Conservation (phyloP, 805 yeast species). For the Candida endomychidarum region DNA sequence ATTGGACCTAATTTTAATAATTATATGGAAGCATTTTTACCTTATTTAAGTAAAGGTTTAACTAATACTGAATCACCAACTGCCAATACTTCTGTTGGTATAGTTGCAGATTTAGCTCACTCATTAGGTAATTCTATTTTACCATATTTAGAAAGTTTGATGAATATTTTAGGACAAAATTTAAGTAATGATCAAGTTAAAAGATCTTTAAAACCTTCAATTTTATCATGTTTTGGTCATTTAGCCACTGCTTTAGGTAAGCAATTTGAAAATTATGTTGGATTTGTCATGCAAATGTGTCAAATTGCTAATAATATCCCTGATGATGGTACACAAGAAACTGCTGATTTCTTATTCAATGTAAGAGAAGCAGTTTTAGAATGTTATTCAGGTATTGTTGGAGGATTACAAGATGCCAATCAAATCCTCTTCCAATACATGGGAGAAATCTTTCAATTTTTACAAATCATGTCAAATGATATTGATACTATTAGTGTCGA, state of each 20-base stretch:
- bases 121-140: slow-evolving; percentile 74
- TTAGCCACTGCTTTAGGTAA: slow-evolving; percentile 85
- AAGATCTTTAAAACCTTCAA: slow-evolving; percentile 82
- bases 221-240: slow-evolving; percentile 93
- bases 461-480: slow-evolving; percentile 60
- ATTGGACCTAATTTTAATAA: slow-evolving; percentile 67
- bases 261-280: slow-evolving; percentile 72
- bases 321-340: slow-evolving; percentile 69
- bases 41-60: slow-evolving; percentile 76
- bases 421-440: slow-evolving; percentile 64
- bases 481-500: slow-evolving; percentile 62
- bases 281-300: slow-evolving; percentile 78
- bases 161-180: slow-evolving; percentile 77
- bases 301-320: slow-evolving; percentile 62
- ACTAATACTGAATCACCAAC: slow-evolving; percentile 80
- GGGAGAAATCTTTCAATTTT: slow-evolving; percentile 67
- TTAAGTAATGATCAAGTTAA: slow-evolving; percentile 67
- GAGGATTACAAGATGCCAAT: slow-evolving; percentile 77
- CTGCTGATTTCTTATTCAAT: slow-evolving; percentile 68
- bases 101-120: slow-evolving; percentile 91
- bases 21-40: slow-evolving; percentile 80
- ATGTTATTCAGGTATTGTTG: slow-evolving; percentile 92
- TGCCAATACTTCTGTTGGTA: slow-evolving; percentile 88
- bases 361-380: slow-evolving; percentile 90
- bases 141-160: slow-evolving; percentile 76